These are phyloP conservation scores for Pittosporum tobira DNA, from an alignment of 129 eudicot species.

Conservation along the genomic window DNA sequence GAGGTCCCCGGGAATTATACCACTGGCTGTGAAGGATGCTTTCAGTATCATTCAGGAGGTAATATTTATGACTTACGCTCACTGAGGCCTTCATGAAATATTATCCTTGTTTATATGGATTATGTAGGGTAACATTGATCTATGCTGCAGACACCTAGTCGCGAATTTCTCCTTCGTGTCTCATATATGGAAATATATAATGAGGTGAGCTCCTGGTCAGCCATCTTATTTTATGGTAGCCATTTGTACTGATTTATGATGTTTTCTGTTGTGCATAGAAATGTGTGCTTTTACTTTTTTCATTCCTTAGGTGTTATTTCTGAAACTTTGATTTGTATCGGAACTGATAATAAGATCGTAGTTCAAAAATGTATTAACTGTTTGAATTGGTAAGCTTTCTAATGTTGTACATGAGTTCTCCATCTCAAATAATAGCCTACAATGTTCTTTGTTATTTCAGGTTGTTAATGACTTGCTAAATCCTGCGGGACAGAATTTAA, in stretches of 20 bases:
- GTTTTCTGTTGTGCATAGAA: not conserved
- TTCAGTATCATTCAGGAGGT: conserved; percentile 99
- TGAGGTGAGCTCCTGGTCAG: conserved; percentile 45
- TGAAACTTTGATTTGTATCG: conserved; percentile 4
- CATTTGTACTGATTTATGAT: not conserved
- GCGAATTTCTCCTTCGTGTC: conserved; percentile 96
- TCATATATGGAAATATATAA: conserved; percentile 96
- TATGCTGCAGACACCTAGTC: conserved; percentile 74
- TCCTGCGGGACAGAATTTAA: conserved; percentile 94
- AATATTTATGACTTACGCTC: conserved; percentile 6
- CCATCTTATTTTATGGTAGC: conserved; percentile 14
- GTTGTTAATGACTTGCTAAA: conserved; percentile 93
- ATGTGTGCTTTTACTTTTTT: conserved; percentile 8
- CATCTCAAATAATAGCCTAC: no score
- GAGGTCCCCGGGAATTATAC: conserved; percentile 96
- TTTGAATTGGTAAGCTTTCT: no score
- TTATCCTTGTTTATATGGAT: conserved; percentile 13
- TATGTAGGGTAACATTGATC: conserved; percentile 8
- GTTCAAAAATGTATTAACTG: not conserved
- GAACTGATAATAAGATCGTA: conserved; percentile 1
- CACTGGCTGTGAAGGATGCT: conserved; percentile 96
- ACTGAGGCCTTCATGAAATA: conserved; percentile 1
- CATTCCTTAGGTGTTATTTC: conserved; percentile 9
- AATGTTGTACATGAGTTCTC: not conserved
- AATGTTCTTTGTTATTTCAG: conserved; percentile 33